Conservation (phyloP, 768 basidiomycete species). For the Leccinum olivaceopallidum region DNA sequence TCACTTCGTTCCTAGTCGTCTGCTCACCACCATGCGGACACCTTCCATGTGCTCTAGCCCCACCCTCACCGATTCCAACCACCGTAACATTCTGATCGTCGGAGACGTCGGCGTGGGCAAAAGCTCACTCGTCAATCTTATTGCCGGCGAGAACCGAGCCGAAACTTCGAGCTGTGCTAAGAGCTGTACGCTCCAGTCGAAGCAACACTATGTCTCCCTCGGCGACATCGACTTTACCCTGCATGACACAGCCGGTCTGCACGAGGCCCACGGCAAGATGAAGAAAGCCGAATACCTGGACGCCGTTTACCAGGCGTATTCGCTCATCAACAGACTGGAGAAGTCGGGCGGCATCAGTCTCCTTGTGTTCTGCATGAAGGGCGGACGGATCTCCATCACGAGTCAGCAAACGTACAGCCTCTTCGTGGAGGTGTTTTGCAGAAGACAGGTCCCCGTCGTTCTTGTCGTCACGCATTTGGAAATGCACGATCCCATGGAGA, state of each 20-base stretch:
- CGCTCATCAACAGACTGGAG: conserved; percentile 36
- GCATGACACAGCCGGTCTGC: conserved; percentile 31
- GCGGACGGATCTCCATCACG: conserved; percentile 25
- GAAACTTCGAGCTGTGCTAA: conserved; percentile 29
- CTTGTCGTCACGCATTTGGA: conserved; percentile 39
- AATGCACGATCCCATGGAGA: conserved; percentile 30
- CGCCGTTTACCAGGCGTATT: conserved; percentile 30
- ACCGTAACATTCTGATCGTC: conserved; percentile 29
- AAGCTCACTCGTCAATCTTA: conserved; percentile 44
- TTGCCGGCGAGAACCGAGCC: conserved; percentile 30
- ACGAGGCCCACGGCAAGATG: conserved; percentile 29
- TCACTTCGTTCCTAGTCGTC: not conserved
- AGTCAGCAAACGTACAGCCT: conserved; percentile 33
- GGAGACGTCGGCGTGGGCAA: conserved; percentile 36
- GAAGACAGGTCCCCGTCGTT: conserved; percentile 31
- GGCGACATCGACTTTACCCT: conserved; percentile 21
- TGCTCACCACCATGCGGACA: conserved; percentile 11
- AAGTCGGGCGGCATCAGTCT: conserved; percentile 28
- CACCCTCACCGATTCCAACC: conserved; percentile 6
- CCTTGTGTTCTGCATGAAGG: conserved; percentile 33
- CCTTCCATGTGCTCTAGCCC: conserved; percentile 17
- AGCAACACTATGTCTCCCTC: conserved; percentile 21
- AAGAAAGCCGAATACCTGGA: conserved; percentile 24
- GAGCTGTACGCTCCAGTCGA: conserved; percentile 38
- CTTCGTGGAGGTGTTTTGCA: conserved; percentile 42